Evolutionary conservation across 2,329 filamentous ascomycete genomes (phyloP), one percentile per base, ranked within the genome.

Genomic region (Scytalidium lignicola): DNA sequence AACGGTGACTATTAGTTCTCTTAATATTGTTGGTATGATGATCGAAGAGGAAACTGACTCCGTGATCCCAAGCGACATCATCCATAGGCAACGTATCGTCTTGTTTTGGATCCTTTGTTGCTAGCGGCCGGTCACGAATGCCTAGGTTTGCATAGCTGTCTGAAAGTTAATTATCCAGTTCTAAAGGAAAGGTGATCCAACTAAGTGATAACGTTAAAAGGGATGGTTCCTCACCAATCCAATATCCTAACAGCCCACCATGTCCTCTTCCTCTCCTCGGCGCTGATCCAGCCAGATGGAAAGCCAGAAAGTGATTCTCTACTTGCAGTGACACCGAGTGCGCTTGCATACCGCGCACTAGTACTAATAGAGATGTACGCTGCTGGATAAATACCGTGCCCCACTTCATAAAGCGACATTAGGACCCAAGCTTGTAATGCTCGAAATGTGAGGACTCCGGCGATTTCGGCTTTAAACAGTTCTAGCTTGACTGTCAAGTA

Each of bases 371-470:
- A 44, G 3, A 44, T n/a, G 43, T 28, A 44, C 13, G 43, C 43
- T 28, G 43, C 43, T n/a, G 43, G 43, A 21, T 44, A 44, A 28
- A 44, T 44, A 17, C 12, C 43, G 5, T 44, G 43, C 12, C 43
- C 43, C n/a, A 44, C 20, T 44, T 44, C 43, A 21, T 44, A 44
- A n/a, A 48, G 26, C 4, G 19, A 8, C 3, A 54, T 40, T n/a
- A 56, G 42, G 8, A 56, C 41, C 22, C 41, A 21, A 9, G 48
- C 52, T 17, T 54, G 54, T 18, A 54, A 37, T 23, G 48, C 45
- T 28, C 3, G 44, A 40, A 48, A 41, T 18, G 46, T 45, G 29
- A 48, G 41, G n/a, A 26, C 15, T 19, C 42, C 29, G 8, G 44
- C 43, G 5, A 21, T 40, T 45, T 54, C 51, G 5, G 51, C 46